These are phyloP conservation scores for Fusarium gaditjirri DNA, from an alignment of 2,329 filamentous ascomycete species.

Conservation along the genomic window DNA sequence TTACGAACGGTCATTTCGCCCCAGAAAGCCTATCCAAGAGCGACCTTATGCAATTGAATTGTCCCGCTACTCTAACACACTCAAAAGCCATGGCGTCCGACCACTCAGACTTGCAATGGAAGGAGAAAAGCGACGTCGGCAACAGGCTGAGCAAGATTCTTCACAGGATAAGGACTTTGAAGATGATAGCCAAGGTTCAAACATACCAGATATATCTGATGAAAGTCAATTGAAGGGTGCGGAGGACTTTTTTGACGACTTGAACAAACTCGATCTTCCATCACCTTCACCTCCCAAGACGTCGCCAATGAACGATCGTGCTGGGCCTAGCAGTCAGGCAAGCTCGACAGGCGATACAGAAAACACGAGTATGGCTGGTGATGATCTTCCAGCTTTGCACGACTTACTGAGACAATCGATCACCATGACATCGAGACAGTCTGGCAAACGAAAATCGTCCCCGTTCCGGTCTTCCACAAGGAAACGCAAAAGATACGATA, in stretches of 20 bases:
- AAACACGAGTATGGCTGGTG: constrained; percentile 50
- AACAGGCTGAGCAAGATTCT: constrained; percentile 60
- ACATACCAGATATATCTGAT: constrained; percentile 45
- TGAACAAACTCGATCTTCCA: constrained; percentile 36
- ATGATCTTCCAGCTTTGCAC: constrained; percentile 52
- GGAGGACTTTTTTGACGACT: constrained; percentile 28
- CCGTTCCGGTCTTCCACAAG: constrained; percentile 43
- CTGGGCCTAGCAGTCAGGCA: constrained; percentile 48
- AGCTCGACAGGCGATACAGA: constrained; percentile 52
- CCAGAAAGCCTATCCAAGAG: constrained; percentile 69
- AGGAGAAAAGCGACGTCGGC: constrained; percentile 42
- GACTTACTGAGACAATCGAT: constrained; percentile 46
- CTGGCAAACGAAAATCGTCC: constrained; percentile 39
- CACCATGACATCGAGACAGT: constrained; percentile 18
- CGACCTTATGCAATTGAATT: constrained; percentile 69
- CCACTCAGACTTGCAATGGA: constrained; percentile 58
- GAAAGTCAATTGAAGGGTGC: constrained; percentile 49
- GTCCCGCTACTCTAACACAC: constrained; percentile 62
- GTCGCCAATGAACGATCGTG: constrained; percentile 40
- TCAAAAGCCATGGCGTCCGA: constrained; percentile 65
- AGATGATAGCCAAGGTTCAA: constrained; percentile 60
- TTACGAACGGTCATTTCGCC: constrained; percentile 63
- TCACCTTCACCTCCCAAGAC: constrained; percentile 48
- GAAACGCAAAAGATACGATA: constrained; percentile 46
- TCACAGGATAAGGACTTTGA: constrained; percentile 62